Conservation (phyloP, 139 green algal genomes). For the Dunaliella primolecta region DNA sequence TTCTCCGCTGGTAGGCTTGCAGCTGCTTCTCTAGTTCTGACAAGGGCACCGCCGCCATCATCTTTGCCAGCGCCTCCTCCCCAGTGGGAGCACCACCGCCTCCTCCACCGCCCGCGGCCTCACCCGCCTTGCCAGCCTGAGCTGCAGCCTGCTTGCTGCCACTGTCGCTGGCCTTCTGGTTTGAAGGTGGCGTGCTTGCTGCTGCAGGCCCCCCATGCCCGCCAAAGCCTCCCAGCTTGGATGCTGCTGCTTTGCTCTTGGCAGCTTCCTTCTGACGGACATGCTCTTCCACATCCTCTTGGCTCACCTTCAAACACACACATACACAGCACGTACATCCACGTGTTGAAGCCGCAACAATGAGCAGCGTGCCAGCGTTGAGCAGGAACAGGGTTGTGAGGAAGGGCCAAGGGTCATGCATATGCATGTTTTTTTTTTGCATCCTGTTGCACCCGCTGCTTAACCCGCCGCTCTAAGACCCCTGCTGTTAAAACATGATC, state of each 20-base stretch:
- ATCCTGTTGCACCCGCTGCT: too few relatives aligned
- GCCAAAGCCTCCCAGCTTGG: neutral
- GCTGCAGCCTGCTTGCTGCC: neutral
- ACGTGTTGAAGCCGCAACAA: too few relatives aligned
- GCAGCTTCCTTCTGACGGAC: neutral
- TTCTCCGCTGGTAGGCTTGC: slow-evolving; percentile 24
- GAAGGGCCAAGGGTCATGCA: too few relatives aligned
- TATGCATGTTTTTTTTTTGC: too few relatives aligned
- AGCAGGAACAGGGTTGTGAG: too few relatives aligned
- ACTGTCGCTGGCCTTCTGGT: neutral
- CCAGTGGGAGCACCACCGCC: neutral
- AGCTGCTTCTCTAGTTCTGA: slow-evolving; percentile 37
- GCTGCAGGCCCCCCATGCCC: neutral
- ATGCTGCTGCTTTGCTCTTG: neutral
- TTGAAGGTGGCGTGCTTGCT: neutral
- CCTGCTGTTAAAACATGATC: too few relatives aligned
- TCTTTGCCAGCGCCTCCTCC: slow-evolving; percentile 35
- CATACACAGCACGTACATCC: neutral
- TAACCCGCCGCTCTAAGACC: too few relatives aligned
- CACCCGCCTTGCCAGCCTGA: neutral
- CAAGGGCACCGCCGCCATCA: slow-evolving; percentile 35
- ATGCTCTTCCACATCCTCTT: neutral
- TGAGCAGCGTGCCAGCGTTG: too few relatives aligned
- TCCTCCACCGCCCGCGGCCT: neutral
- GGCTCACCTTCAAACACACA: neutral